Base-by-base conservation (phyloP, 2,329 filamentous ascomycete species). In the Orbilia oligospora region DNA sequence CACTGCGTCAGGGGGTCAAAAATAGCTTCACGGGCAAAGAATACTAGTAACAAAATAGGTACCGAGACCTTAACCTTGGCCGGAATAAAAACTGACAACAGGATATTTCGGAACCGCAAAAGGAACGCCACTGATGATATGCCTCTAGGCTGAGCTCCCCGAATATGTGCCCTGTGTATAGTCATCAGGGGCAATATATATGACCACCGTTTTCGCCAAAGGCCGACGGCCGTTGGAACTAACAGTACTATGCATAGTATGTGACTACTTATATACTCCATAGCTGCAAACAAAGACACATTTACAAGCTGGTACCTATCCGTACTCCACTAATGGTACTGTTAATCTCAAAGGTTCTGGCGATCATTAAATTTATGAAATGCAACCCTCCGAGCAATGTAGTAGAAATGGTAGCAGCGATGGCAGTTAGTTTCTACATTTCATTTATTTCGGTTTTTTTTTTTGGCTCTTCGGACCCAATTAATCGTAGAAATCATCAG, bases 401-500 rank as follows among this genome's bases (percentile, higher is more conserved):
- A 36, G 33, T 36, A 36, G 33, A n/a, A n/a, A n/a, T n/a, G n/a
- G n/a, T n/a, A n/a, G n/a, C n/a, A n/a, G n/a, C n/a, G n/a, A n/a
- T n/a, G n/a, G n/a, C 10, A 9, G 6, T 6, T 12, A 8, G 9
- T 36, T 36, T 36, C 9, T 30, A 8, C 4, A 4, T 36, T 36
- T 36, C 8, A 8, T 9, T 36, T 36, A 4, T 36, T 36, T 36
- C 10, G 8, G 3, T 30, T 30, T 30, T 3, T 30, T 6, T 30
- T 18, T 2, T 46, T 46, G 41, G 16, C 44, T 58, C 66, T 30
- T 24, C 14, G 38, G 46, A 44, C 24, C 27, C n/a, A 53, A 30
- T 75, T 84, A 86, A 58, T 93, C 91, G 73, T 93, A 90, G 20
- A 89, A 91, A 8, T 90, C 88, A 81, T 93, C 92, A 73, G 89